Conservation (phyloP, 208 protist species). For the Leishmania gerbilli region DNA sequence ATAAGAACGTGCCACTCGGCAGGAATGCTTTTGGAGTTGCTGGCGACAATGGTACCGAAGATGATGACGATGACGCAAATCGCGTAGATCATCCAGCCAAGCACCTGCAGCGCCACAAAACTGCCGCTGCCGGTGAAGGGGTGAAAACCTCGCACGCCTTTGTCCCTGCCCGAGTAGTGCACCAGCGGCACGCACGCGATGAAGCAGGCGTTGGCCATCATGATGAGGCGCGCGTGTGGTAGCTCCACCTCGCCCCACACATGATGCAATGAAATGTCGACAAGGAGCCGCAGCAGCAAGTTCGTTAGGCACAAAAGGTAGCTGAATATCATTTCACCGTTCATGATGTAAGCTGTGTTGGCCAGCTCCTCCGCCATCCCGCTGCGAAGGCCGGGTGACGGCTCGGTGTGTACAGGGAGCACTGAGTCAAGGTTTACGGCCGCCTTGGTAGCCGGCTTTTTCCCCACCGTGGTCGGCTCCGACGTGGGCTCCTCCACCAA, state of each 20-base stretch:
- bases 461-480: neutral
- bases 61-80: conserved; percentile 43
- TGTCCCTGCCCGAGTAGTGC: conserved; percentile 62
- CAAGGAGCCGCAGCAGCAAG: conserved; percentile 55
- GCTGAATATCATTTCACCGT: conserved; percentile 61
- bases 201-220: conserved; percentile 44
- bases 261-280: conserved; percentile 50
- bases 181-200: conserved; percentile 57
- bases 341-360: conserved; percentile 45
- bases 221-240: conserved; percentile 31
- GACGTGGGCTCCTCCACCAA: neutral
- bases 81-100: conserved; percentile 75
- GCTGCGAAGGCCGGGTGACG: neutral
- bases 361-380: conserved; percentile 13
- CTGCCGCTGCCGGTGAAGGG: conserved; percentile 65
- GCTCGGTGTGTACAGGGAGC: neutral
- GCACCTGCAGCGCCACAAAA: conserved; percentile 73
- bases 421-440: neutral
- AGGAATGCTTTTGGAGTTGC: conserved; percentile 14
- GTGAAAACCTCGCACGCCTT: conserved; percentile 59
- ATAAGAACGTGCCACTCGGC: conserved; percentile 8
- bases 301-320: conserved; percentile 52
- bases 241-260: conserved; percentile 35
- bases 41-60: conserved; percentile 24
- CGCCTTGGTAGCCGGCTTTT: neutral